phyloP scores from a whole-genome alignment of 768 basidiomycete genomes.

The Suillus cothurnatus region DNA sequence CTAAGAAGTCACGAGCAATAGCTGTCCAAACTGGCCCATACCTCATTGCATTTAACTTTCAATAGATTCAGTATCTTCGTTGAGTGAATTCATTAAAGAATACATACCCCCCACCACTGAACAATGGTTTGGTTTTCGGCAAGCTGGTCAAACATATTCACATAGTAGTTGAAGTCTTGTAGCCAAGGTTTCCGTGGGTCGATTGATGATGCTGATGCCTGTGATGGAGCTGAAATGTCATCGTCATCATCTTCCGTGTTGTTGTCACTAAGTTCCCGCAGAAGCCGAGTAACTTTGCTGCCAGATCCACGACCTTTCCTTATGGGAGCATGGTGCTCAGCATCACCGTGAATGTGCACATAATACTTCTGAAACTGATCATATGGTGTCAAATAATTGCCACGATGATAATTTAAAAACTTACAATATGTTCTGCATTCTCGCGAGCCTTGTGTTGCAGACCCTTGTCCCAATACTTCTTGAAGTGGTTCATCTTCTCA shows the following conservation, averaged over 20 bases:
- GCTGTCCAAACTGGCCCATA: slow-evolving; percentile 35
- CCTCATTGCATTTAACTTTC: slow-evolving; percentile 25
- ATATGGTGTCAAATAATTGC: too few species aligned
- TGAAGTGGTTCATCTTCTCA: too few species aligned
- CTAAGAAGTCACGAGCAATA: slow-evolving; percentile 38
- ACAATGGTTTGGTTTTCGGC: slow-evolving; percentile 22
- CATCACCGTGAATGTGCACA: too few species aligned
- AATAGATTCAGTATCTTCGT: background rate
- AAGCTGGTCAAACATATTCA: slow-evolving; percentile 15
- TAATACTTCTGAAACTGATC: too few species aligned
- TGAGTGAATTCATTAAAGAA: slow-evolving; percentile 20
- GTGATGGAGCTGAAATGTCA: slow-evolving; percentile 10
- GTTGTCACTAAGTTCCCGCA: slow-evolving; percentile 6
- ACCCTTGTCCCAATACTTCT: too few species aligned
- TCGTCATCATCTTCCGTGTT: slow-evolving; percentile 13
- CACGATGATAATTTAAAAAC: too few species aligned
- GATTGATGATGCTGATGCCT: background rate
- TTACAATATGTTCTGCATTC: too few species aligned
- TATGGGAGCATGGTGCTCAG: background rate
- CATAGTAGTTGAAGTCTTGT: slow-evolving; percentile 25
- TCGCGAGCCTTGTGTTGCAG: too few species aligned
- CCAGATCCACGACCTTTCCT: background rate
- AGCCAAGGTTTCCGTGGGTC: slow-evolving; percentile 16
- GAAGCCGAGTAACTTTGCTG: background rate
- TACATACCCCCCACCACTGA: too few species aligned